Percentiles rank a stretch among this genome's conserved stretches.
Evolutionary conservation across 805 yeast genomes (phyloP).

Genomic region (Zygosaccharomyces bailii): DNA sequence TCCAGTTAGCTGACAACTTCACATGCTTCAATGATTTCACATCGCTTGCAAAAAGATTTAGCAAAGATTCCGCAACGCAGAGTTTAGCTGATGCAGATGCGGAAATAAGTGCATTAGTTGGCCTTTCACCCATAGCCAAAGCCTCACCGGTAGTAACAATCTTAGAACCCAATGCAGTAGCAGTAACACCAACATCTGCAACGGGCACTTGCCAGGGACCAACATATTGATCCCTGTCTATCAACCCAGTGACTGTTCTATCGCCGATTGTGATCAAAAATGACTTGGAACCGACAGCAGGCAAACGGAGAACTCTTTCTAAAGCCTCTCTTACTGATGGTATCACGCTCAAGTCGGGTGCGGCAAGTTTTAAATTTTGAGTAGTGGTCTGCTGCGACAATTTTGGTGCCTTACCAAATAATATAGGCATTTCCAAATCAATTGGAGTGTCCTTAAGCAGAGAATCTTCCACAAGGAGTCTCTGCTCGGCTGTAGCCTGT

Average conservation of each 20-base stretch:
- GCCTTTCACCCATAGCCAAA: conserved; percentile 95
- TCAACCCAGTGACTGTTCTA: conserved; percentile 93
- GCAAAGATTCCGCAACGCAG: conserved; percentile 90
- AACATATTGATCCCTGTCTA: conserved; percentile 97
- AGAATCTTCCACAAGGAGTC: conserved; percentile 75
- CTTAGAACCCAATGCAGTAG: conserved; percentile 77
- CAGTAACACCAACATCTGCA: conserved; percentile 96
- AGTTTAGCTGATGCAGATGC: conserved; percentile 91
- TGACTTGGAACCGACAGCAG: conserved; percentile 91
- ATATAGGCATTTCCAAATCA: conserved; percentile 89
- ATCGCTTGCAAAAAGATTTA: conserved; percentile 88
- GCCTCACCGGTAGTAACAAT: conserved; percentile 88
- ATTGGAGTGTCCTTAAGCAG: conserved; percentile 81
- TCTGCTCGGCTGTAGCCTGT: conserved; percentile 81
- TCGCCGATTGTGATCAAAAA: conserved; percentile 98
- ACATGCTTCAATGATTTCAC: conserved; percentile 68
- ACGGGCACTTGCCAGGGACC: conserved; percentile 99
- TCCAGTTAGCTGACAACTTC: conserved; percentile 96
- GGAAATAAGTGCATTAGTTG: conserved; percentile 80
- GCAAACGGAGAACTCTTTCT: conserved; percentile 78
- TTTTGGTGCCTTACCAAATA: conserved; percentile 97
- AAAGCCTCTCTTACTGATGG: conserved; percentile 60
- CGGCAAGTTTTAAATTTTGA: conserved; percentile 49
- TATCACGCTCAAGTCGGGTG: conserved; percentile 36
- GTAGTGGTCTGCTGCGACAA: conserved; percentile 75